Evolutionary conservation across 495 filamentous ascomycete species (phyloP).

Genomic region (Parachaetomium inaequale): DNA sequence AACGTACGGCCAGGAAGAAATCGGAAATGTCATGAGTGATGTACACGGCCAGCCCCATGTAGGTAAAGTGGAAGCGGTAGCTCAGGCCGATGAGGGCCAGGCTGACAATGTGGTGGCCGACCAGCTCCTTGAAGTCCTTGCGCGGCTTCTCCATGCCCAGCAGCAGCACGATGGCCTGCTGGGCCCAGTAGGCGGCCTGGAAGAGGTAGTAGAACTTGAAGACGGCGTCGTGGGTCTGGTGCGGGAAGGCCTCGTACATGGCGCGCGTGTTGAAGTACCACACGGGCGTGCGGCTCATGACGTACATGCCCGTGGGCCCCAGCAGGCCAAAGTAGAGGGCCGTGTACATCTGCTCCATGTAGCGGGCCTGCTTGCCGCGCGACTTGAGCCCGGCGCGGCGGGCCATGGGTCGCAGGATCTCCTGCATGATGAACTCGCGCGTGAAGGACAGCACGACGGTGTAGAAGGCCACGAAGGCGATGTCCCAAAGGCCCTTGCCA

Average conservation of each 20-base stretch:
- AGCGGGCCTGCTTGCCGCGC: constrained; percentile 78
- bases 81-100: constrained; percentile 81
- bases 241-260: constrained; percentile 92
- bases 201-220: constrained; percentile 98
- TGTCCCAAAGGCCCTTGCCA: constrained; percentile 82
- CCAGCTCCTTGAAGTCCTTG: constrained; percentile 95
- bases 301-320: constrained; percentile 82
- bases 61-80: constrained; percentile 97
- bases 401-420: constrained; percentile 76
- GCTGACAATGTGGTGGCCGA: constrained; percentile 91
- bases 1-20: constrained; percentile 90
- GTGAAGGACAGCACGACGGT: constrained; percentile 86
- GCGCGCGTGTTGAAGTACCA: constrained; percentile 94
- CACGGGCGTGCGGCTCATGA: constrained; percentile 86
- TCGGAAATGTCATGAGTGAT: constrained; percentile 95
- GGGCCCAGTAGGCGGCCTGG: constrained; percentile 93
- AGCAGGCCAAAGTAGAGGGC: constrained; percentile 90
- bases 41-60: constrained; percentile 95
- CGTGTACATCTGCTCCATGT: constrained; percentile 98
- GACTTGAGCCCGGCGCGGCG: constrained; percentile 64
- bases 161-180: constrained; percentile 87
- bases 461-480: constrained; percentile 88
- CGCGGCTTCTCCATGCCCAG: constrained; percentile 90
- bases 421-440: constrained; percentile 96
- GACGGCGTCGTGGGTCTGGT: constrained; percentile 73